A percentile compares a stretch with the other conserved stretches of the same genome.
Conservation (phyloP, 1,139 yeast species). For the Taphrina deformans region DNA sequence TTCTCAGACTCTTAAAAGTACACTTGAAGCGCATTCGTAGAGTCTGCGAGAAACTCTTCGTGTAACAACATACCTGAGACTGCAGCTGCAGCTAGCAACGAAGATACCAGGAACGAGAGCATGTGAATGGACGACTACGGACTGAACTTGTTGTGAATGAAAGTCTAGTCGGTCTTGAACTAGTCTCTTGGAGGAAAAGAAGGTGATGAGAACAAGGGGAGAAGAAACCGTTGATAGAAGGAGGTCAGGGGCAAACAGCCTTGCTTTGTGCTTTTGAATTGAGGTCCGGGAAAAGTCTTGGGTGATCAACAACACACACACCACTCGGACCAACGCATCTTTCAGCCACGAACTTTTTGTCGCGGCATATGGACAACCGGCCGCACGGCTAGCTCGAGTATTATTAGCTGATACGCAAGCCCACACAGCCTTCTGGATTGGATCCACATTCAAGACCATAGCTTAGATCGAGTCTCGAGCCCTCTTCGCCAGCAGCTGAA, state of each 20-base stretch:
- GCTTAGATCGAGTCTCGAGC: conserved; percentile 6
- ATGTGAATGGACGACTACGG: neutral
- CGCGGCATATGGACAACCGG: neutral
- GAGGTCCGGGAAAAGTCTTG: conserved; percentile 4
- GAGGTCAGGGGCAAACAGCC: conserved; percentile 8
- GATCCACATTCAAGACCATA: conserved; percentile 2
- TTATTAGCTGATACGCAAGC: conserved; percentile 2
- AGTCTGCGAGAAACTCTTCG: neutral
- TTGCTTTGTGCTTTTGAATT: conserved; percentile 7
- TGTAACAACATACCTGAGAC: conserved; percentile 15
- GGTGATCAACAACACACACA: conserved; percentile 1
- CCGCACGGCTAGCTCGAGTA: conserved; percentile 9
- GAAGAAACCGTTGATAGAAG: conserved; percentile 1
- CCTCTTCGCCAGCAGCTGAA: neutral
- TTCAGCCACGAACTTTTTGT: neutral
- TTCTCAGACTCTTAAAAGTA: neutral
- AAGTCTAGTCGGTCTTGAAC: neutral
- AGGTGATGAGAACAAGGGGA: neutral
- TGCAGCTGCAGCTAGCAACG: conserved; percentile 8
- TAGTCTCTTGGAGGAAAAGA: neutral
- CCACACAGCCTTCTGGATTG: neutral
- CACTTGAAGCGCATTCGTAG: neutral
- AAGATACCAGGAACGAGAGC: conserved; percentile 14
- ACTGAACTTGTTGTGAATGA: neutral
- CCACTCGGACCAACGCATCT: conserved; percentile 4